Conservation (phyloP, 2,329 filamentous ascomycete genomes). For the Exophiala bonariae region DNA sequence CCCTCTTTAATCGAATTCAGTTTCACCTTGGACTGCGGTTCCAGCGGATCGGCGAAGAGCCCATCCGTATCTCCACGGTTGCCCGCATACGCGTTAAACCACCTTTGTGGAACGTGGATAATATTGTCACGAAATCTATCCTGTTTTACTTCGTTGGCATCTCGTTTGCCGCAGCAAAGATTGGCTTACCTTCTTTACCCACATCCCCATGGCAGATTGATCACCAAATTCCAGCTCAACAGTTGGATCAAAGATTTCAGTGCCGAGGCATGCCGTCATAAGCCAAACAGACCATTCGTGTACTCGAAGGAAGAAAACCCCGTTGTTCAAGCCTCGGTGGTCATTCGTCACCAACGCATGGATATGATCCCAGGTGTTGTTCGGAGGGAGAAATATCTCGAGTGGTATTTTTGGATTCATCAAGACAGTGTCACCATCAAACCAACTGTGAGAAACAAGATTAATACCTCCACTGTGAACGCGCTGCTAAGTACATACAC, state of each 20-base stretch:
- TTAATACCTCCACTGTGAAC: conserved; percentile 29
- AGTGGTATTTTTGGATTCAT: conserved; percentile 37
- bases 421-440: conserved; percentile 36
- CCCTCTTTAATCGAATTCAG: conserved; percentile 23
- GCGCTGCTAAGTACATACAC: conserved; percentile 21
- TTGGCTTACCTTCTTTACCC: conserved; percentile 11
- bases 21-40: conserved; percentile 11
- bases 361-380: conserved; percentile 29
- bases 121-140: conserved; percentile 15
- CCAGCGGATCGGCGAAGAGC: conserved; percentile 10
- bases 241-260: conserved; percentile 29
- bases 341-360: conserved; percentile 35
- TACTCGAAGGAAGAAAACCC: conserved; percentile 37
- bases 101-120: conserved; percentile 22
- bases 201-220: conserved; percentile 21
- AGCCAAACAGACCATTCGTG: conserved; percentile 36
- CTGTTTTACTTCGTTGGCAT: not conserved
- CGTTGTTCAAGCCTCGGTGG: conserved; percentile 37
- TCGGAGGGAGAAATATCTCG: conserved; percentile 37
- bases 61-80: conserved; percentile 7
- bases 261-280: conserved; percentile 32
- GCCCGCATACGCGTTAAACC: conserved; percentile 24
- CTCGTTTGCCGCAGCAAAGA: conserved; percentile 7
- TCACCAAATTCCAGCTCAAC: conserved; percentile 28
- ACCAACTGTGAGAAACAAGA: conserved; percentile 30